Evolutionary conservation across 2,329 filamentous ascomycete genomes (phyloP).

Genomic region (Didymella sp.): DNA sequence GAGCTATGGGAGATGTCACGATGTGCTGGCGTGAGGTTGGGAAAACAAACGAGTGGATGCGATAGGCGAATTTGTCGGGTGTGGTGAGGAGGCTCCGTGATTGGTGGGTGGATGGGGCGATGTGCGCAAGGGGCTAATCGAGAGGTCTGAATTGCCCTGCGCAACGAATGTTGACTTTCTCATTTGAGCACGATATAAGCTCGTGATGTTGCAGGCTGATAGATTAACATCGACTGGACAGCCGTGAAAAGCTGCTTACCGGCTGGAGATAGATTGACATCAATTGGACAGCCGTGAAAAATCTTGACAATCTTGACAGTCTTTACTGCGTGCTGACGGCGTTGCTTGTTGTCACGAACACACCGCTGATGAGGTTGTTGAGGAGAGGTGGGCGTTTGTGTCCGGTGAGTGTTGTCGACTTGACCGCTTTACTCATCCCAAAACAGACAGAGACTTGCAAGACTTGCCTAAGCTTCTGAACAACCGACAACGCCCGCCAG

Average conservation of each 20-base stretch:
- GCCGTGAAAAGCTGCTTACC: background rate
- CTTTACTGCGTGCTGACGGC: background rate
- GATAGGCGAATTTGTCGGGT: background rate
- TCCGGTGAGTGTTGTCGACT: constrained; percentile 4
- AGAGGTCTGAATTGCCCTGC: background rate
- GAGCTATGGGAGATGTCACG: background rate
- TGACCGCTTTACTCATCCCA: constrained; percentile 1
- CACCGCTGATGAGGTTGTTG: constrained; percentile 1
- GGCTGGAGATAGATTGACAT: background rate
- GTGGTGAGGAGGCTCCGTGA: background rate
- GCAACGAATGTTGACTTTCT: background rate
- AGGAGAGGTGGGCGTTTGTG: background rate
- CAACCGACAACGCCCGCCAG: background rate
- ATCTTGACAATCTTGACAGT: too few species aligned
- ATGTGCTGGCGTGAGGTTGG: background rate
- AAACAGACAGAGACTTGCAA: background rate
- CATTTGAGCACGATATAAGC: background rate
- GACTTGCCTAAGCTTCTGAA: background rate
- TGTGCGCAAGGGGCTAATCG: constrained; percentile 3
- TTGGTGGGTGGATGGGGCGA: background rate
- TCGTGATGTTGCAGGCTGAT: background rate
- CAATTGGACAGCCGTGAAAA: background rate
- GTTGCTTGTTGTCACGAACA: background rate
- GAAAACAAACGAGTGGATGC: background rate
- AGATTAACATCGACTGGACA: too few species aligned